Conservation (phyloP, 495 filamentous ascomycete genomes). For the Neurospora sp. region DNA sequence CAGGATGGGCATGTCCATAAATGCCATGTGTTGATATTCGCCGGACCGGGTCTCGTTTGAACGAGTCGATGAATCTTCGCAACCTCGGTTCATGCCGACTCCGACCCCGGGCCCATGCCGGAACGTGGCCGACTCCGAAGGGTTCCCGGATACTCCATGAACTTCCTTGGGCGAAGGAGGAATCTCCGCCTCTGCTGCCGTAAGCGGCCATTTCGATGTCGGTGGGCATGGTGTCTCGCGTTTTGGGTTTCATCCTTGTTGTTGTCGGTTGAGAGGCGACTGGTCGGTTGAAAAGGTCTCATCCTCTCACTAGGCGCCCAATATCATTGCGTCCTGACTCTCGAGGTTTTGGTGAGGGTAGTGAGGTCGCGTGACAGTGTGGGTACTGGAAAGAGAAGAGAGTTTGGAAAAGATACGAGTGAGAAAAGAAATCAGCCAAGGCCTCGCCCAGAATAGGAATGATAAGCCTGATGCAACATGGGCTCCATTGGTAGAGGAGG, state of each 20-base stretch:
- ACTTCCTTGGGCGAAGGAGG: conserved; percentile 26
- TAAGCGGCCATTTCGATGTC: neutral
- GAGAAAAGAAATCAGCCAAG: neutral
- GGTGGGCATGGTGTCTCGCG: neutral
- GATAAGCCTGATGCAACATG: neutral
- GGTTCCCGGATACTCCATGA: conserved; percentile 28
- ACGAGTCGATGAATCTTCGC: conserved; percentile 59
- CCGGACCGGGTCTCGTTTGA: conserved; percentile 67
- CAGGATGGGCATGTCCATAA: conserved; percentile 35
- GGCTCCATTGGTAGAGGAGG: neutral
- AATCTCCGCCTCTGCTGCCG: conserved; percentile 11
- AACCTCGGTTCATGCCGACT: conserved; percentile 10
- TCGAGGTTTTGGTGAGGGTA: neutral
- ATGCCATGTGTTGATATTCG: conserved; percentile 37
- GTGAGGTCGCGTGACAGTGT: neutral
- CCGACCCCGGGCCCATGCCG: neutral
- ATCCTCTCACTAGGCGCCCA: neutral
- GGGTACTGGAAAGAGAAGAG: neutral
- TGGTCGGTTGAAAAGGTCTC: neutral
- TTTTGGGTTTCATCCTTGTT: neutral
- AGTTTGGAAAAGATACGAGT: neutral
- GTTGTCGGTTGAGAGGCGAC: neutral
- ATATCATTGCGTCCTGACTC: neutral
- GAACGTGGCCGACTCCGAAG: conserved; percentile 1
- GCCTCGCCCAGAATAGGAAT: neutral